phyloP scores from a whole-genome alignment of 768 basidiomycete genomes.

The Phanerochaete carnosa region DNA sequence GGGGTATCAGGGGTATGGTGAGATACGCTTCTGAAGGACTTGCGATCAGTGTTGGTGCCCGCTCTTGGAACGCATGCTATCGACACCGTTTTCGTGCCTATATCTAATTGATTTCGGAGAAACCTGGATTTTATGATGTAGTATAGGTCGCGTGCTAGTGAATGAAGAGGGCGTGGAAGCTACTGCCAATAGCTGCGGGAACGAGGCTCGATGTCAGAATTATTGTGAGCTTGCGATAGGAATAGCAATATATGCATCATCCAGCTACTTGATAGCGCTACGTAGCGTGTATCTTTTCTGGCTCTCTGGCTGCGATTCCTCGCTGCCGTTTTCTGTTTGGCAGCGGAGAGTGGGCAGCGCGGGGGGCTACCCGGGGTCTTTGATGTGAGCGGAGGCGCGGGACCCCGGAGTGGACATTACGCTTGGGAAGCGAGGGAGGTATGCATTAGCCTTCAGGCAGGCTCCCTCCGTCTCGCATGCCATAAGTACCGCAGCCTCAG shows the following conservation, averaged over 20 bases:
- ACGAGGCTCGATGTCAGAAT: neutral
- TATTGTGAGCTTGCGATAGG: neutral
- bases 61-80: too few relatives aligned
- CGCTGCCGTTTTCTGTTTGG: too few relatives aligned
- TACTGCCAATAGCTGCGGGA: neutral
- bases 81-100: too few relatives aligned
- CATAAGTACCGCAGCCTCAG: constrained; percentile 7
- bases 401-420: neutral
- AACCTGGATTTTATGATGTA: too few relatives aligned
- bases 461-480: constrained; percentile 10
- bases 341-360: neutral
- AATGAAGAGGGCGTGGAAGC: neutral
- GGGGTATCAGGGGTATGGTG: constrained; percentile 35
- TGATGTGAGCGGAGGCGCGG: neutral
- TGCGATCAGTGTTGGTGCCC: too few relatives aligned
- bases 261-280: too few relatives aligned
- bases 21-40: constrained; percentile 11
- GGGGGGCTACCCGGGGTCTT: neutral
- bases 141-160: neutral
- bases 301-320: too few relatives aligned
- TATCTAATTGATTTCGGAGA: too few relatives aligned
- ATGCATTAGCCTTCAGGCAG: neutral
- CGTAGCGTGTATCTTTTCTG: too few relatives aligned
- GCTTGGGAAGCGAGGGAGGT: neutral
- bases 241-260: too few relatives aligned